Percentiles rank a stretch among this genome's conserved stretches.
Evolutionary conservation across 257 asterid genomes (phyloP).

Genomic region (Nyctanthes arbortristis): DNA sequence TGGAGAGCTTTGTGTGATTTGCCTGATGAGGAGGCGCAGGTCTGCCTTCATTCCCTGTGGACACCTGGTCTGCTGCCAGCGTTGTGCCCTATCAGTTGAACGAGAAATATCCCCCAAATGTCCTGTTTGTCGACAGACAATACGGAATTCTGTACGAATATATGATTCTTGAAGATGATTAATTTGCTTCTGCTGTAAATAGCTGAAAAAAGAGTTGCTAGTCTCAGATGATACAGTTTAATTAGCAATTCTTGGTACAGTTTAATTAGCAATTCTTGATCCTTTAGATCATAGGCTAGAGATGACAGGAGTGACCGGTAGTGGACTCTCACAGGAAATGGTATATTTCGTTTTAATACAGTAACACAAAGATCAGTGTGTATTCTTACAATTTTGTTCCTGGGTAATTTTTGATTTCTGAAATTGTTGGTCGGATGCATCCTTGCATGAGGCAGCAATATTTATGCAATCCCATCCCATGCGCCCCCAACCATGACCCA

Average conservation of each 20-base stretch:
- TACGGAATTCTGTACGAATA: conserved; percentile 64
- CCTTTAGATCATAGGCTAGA: neutral
- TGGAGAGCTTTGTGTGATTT: conserved; percentile 84
- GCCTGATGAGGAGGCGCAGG: conserved; percentile 74
- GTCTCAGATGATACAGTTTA: neutral
- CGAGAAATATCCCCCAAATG: conserved; percentile 73
- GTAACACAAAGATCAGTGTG: neutral
- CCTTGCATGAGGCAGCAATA: neutral
- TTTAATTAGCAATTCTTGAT: neutral
- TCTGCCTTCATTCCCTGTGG: conserved; percentile 95
- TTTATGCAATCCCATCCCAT: neutral
- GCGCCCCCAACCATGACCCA: too few species aligned
- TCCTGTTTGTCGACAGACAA: conserved; percentile 86
- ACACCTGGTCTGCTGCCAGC: conserved; percentile 86
- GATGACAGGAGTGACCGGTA: neutral
- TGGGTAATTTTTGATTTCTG: neutral
- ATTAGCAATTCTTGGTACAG: too few species aligned
- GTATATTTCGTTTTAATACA: neutral
- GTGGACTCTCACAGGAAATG: neutral
- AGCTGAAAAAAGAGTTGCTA: neutral
- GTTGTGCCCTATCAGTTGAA: conserved; percentile 71
- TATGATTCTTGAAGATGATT: conserved; percentile 57
- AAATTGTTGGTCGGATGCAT: neutral
- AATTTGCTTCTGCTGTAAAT: neutral
- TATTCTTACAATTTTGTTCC: neutral